Base-by-base conservation (phyloP, 805 yeast species). In the Candida nitratophila region DNA sequence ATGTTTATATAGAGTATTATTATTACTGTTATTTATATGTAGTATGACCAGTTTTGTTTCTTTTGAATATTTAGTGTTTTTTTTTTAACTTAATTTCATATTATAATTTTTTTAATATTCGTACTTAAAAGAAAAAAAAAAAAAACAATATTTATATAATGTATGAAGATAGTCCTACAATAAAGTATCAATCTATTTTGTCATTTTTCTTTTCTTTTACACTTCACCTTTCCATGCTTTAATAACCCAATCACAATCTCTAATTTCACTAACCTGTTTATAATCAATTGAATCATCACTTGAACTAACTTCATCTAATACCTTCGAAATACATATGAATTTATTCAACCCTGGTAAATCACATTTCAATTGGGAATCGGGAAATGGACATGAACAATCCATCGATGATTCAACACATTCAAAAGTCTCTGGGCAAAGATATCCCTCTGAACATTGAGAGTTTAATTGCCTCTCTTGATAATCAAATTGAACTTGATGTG, bases 351-450 rank as follows among this genome's bases (percentile, higher is more conserved):
- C 81, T 0, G 96, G 95, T 35, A 86, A 66, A 2, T 74, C 59
- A 62, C 99, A 93, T 56, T 86, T 84, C 48, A 86, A 56, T 59
- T 91, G 96, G 1, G 95, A 81, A 46, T 80, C 77, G 1, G 96
- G 93, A 57, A 79, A 91, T 2, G 87, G 88, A 60, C 99, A 93
- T 1, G 97, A 96, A 60, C 99, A 93, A 42, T 82, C 85, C 8
- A 71, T 52, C 0, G 87, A 78, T 1, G 63, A 54, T 2, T 72
- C 70, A 0, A 87, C 99, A 66, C 99, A 93, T 10, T 70, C 70
- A 35, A 81, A 69, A 0, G 97, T 87, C 52, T 82, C 95, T 3
- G 87, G 87, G 59, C 99, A 93, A 31, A 91, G 63, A 59, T 82
- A 91, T 6, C 68, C 67, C 10, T 65, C 62, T 57, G 98, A 91